Percentiles rank a stretch among this genome's conserved stretches.
Conservation (phyloP, 1,139 yeast genomes). For the Yarrowia galli region DNA sequence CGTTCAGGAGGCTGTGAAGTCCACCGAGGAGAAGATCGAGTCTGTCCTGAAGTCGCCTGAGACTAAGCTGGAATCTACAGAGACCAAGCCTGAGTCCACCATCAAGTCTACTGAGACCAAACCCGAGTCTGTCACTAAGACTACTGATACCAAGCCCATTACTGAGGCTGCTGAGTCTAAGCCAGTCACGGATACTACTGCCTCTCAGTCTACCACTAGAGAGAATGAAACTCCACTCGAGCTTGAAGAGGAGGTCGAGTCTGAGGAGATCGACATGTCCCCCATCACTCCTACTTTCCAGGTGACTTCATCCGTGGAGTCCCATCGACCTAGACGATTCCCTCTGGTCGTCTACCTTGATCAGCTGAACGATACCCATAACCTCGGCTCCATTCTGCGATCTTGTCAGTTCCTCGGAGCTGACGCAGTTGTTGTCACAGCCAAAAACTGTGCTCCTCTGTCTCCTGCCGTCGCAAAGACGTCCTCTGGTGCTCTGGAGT, state of each 20-base stretch:
- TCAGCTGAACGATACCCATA: slow-evolving; percentile 88
- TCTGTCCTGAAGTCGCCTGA: too few species aligned
- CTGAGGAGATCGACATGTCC: background rate
- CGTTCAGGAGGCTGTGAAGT: background rate
- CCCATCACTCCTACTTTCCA: slow-evolving; percentile 10
- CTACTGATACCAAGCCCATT: too few species aligned
- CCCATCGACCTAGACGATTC: slow-evolving; percentile 47
- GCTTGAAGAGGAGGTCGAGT: background rate
- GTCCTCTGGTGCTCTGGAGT: slow-evolving; percentile 88
- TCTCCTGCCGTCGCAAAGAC: slow-evolving; percentile 83
- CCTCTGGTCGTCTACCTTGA: slow-evolving; percentile 83
- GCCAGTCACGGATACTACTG: background rate
- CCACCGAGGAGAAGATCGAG: too few species aligned
- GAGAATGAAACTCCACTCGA: too few species aligned
- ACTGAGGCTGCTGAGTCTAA: background rate
- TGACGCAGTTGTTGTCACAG: slow-evolving; percentile 77
- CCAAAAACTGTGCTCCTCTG: slow-evolving; percentile 73
- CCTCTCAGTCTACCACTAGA: background rate
- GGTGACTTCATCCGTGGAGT: slow-evolving; percentile 28
- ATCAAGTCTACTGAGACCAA: too few species aligned
- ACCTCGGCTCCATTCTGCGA: slow-evolving; percentile 84
- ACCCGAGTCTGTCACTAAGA: too few species aligned
- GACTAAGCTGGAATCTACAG: too few species aligned
- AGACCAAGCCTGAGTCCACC: background rate
- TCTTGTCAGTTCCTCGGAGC: slow-evolving; percentile 86